These are phyloP conservation scores for Pichia eremophila DNA, from an alignment of 805 yeast genomes.

Conservation along the genomic window DNA sequence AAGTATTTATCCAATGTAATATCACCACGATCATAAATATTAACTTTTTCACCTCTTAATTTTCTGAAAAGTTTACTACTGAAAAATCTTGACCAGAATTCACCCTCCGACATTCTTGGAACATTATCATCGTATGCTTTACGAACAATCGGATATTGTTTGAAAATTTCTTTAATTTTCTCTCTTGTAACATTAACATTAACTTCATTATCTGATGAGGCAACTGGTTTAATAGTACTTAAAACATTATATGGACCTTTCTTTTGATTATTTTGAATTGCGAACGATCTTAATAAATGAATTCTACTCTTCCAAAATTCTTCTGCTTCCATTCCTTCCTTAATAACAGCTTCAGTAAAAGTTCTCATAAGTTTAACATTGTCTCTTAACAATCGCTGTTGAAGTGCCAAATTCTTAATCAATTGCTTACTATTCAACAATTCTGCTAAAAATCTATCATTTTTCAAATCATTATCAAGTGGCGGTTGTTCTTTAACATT, in stretches of 20 bases:
- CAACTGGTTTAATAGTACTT: conserved; percentile 89
- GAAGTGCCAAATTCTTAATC: conserved; percentile 64
- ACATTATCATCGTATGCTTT: conserved; percentile 86
- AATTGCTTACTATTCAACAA: conserved; percentile 49
- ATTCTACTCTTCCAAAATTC: conserved; percentile 85
- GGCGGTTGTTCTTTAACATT: neutral
- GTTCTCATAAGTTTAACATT: conserved; percentile 61
- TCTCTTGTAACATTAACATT: conserved; percentile 89
- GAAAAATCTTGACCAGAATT: conserved; percentile 94
- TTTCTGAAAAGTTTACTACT: conserved; percentile 81
- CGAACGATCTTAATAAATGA: conserved; percentile 74
- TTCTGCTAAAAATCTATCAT: conserved; percentile 23
- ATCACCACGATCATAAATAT: conserved; percentile 72
- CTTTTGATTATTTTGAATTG: conserved; percentile 74
- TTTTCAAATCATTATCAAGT: conserved; percentile 12
- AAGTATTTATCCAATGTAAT: conserved; percentile 76
- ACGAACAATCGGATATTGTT: conserved; percentile 85
- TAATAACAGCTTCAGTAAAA: conserved; percentile 83
- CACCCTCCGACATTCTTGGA: conserved; percentile 81
- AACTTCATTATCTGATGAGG: conserved; percentile 86
- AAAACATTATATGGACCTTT: conserved; percentile 90
- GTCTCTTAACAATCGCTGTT: conserved; percentile 64
- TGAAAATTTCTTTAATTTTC: conserved; percentile 79
- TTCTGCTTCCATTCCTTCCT: conserved; percentile 61
- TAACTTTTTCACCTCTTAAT: conserved; percentile 79